Evolutionary conservation across 352 stramenopile species (phyloP).

Genomic region (Globisporangium cystogenes): DNA sequence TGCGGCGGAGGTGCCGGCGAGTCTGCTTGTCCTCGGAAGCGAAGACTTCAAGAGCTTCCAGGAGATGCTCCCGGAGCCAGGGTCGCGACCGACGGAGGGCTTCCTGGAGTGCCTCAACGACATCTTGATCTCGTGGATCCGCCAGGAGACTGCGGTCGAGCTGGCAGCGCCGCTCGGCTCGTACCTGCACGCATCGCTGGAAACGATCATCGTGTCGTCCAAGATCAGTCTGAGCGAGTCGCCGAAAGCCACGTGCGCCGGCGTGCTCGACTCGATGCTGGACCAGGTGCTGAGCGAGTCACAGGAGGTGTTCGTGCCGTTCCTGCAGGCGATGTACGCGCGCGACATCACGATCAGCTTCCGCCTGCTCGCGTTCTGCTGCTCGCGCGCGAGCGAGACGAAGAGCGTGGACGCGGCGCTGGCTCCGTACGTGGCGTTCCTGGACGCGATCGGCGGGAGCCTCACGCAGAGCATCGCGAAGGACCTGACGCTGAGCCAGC

Average conservation of each 20-base stretch:
- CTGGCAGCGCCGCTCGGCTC: constrained; percentile 50
- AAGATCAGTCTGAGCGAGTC: constrained; percentile 57
- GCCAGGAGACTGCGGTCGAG: constrained; percentile 66
- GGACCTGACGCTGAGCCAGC: constrained; percentile 63
- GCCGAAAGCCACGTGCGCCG: constrained; percentile 53
- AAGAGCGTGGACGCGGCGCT: constrained; percentile 58
- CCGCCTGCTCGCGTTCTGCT: constrained; percentile 72
- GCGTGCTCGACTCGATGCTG: constrained; percentile 75
- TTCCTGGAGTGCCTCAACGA: constrained; percentile 81
- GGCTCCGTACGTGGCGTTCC: constrained; percentile 57
- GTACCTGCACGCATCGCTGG: constrained; percentile 58
- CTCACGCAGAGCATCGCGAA: constrained; percentile 53
- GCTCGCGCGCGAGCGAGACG: constrained; percentile 30
- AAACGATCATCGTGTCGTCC: constrained; percentile 74
- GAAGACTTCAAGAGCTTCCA: constrained; percentile 80
- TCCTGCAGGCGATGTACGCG: constrained; percentile 75
- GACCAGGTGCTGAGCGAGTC: constrained; percentile 74
- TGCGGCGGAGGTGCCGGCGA: constrained; percentile 35
- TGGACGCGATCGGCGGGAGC: constrained; percentile 43
- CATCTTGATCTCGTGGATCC: constrained; percentile 81
- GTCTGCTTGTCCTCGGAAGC: constrained; percentile 49
- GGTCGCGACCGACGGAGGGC: constrained; percentile 50
- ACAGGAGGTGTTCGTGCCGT: constrained; percentile 63
- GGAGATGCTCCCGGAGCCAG: constrained; percentile 60
- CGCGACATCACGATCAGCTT: constrained; percentile 73